Percentiles rank a stretch among this genome's conserved stretches.
Conservation (phyloP, 2,329 filamentous ascomycete species). For the Pseudogymnoascus sp. region DNA sequence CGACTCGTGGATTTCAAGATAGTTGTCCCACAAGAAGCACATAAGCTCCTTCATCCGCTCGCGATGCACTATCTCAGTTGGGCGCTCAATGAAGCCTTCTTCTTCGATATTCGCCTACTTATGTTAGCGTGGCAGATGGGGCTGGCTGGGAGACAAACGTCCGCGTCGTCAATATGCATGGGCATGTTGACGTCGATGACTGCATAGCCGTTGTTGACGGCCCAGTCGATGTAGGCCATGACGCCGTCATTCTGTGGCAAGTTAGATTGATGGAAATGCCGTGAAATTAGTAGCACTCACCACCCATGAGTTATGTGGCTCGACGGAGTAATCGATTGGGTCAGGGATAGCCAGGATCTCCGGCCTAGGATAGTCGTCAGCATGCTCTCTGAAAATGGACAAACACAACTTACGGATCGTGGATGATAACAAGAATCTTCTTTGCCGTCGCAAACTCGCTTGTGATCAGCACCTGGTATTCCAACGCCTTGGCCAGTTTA, state of each 20-base stretch:
- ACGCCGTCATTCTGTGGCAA: constrained; percentile 67
- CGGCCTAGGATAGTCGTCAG: constrained; percentile 42
- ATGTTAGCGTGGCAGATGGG: neutral
- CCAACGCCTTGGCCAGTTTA: constrained; percentile 65
- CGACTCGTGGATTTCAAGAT: constrained; percentile 69
- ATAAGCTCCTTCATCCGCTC: constrained; percentile 55
- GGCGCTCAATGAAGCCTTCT: constrained; percentile 28
- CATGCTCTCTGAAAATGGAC: constrained; percentile 15
- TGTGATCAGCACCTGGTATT: constrained; percentile 80
- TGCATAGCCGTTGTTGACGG: constrained; percentile 64
- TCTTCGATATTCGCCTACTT: neutral
- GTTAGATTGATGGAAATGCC: neutral
- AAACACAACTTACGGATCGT: constrained; percentile 64
- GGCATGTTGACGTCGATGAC: constrained; percentile 91
- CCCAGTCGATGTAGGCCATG: constrained; percentile 78
- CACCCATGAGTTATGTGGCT: constrained; percentile 80
- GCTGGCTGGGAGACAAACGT: constrained; percentile 37
- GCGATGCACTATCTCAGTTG: constrained; percentile 9
- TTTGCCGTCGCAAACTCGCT: constrained; percentile 57
- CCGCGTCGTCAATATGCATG: constrained; percentile 59
- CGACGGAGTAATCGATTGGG: constrained; percentile 61
- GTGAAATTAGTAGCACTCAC: constrained; percentile 46
- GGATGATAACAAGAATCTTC: constrained; percentile 76
- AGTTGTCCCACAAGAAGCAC: constrained; percentile 93
- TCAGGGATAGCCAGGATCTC: constrained; percentile 62